Evolutionary conservation across 768 basidiomycete genomes (phyloP), one percentile per base, ranked within the genome.

Genomic region (Amanita thiersii): DNA sequence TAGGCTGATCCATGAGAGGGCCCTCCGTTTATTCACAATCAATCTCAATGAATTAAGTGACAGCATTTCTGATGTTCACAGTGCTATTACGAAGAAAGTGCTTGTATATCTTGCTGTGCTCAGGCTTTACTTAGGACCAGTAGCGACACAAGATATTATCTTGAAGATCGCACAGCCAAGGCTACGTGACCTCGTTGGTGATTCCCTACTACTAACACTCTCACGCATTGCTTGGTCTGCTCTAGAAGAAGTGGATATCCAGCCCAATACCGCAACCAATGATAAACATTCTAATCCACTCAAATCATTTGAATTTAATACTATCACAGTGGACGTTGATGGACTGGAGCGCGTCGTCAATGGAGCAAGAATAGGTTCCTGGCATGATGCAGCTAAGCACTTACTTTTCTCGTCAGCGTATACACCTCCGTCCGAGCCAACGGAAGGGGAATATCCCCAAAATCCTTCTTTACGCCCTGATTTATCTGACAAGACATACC

Each of bases 351-450:
- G 73, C 18, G 62, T 78, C 37, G 71, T 75, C 45, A 78, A 80
- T 49, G 76, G 78, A 25, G 71, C 81, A 12, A 69, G 68, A 44
- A 58, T 81, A 31, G 66, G 73, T 20, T 78, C 81, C 5, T 88
- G 87, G 84, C 86, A 93, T 52, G 79, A 85, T 47, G 86, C 83
- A 2, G 88, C 89, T 11, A 88, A 87, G 52, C 88, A 94, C 53
- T 61, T 97, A 23, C 65, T 97, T 38, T 97, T 96, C 75, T 81
- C 86, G 24, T 72, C 83, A 29, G 79, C 82, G 12, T 94, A 87
- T 63, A 63, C 73, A 11, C 75, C 81, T 5, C 58, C 70, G 15
- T 56, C 58, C 30, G 43, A 51, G 7, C 52, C 62, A 4, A 40
- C 51, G 10, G 71, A 73, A 25, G 65, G 70, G 29, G 63, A 70